Base-by-base conservation (phyloP, 2,329 filamentous ascomycete genomes). In the Lachnellula subtilissima region DNA sequence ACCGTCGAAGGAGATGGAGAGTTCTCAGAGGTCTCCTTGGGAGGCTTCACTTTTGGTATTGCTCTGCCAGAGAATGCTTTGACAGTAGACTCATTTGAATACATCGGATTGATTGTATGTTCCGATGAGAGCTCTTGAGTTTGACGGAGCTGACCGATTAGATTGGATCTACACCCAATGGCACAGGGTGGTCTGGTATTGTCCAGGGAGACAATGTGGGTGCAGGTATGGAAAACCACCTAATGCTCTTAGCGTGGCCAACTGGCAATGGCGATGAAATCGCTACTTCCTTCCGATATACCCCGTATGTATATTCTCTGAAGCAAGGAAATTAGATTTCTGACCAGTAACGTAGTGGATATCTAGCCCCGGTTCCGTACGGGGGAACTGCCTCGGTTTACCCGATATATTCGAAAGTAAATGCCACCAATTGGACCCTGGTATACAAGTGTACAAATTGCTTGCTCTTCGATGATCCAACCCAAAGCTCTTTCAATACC, bases 381-480 rank as follows among this genome's bases (percentile, higher is more conserved):
- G 75, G 76, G 0, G 86, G 86, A 53, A 75, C 82, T 60, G 84
- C 85, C 8, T 82, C 76, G 36, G 67, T 88, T 23, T 85, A 81
- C 0, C 78, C 84, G 61, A 80, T 88, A 58, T 81, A 78, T 14
- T 78, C 79, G 14, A 77, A 73, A 25, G 74, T 87, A 55, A 85
- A 79, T 63, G 74, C 75, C 15, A 82, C 79, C 25, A 73, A 80
- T 61, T 89, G 82, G 68, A 79, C 79, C 47, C 67, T 87, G 48
- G 77, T 87, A n/a, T 89, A 86, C 72, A 78, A 82, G 48, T 89
- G 86, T 70, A 70, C 84, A 61, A 75, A 76, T 61, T 84, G 81
- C 67, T 72, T 82, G 22, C 64, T 73, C 1, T 84, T 81, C 78
- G 71, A 79, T 61, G 74, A 82, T 42, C 73, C 76, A 25, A 77